Evolutionary conservation across 2,329 filamentous ascomycete genomes (phyloP), one percentile per base, ranked within the genome.

Genomic region (Monosporascus sp.): DNA sequence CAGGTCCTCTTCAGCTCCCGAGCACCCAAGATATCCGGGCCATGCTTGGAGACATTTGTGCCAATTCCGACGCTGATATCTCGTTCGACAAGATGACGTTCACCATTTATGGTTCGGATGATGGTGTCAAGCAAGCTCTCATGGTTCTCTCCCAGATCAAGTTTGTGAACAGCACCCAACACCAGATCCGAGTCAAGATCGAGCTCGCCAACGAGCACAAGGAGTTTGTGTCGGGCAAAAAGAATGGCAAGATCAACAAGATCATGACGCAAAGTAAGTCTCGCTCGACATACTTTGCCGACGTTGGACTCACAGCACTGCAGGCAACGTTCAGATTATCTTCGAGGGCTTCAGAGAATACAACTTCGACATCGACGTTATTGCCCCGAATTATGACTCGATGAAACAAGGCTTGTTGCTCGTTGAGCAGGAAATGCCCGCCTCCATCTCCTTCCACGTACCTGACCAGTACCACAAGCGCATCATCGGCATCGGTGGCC

Each of bases 231-330:
- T 97, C 92, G 63, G 94, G 94, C 62, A 99, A 99, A 80, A 99
- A 99, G 79, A 99, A 99, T 65, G 94, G 94, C 72, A 99, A 99
- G 77, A 99, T 99, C 73, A 99, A 99, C 80, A 99, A 99, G 79
- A 99, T 99, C 66, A 99, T 99, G 94, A 94, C 93, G 24, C 93
- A 97, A 72, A 97, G 92, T 82, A 72, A 60, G 78, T 68, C n/a
- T 17, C 9, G 25, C 39, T 25, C 24, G 18, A 9, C 37, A 20
- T 43, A 24, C n/a, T 22, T 14, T 18, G n/a, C 27, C 63, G 17
- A 59, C 41, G 63, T 56, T n/a, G 25, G 18, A 36, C 62, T 71
- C 54, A 67, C 51, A 48, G 41, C 39, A 56, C 37, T 59, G 52
- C 56, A 86, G 84, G 85, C 79, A 97, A 95, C 64, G 94, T 99